Evolutionary conservation across 2,329 filamentous ascomycete species (phyloP), one percentile per base, ranked within the genome.

Genomic region (Dothiorella sarmentorum): DNA sequence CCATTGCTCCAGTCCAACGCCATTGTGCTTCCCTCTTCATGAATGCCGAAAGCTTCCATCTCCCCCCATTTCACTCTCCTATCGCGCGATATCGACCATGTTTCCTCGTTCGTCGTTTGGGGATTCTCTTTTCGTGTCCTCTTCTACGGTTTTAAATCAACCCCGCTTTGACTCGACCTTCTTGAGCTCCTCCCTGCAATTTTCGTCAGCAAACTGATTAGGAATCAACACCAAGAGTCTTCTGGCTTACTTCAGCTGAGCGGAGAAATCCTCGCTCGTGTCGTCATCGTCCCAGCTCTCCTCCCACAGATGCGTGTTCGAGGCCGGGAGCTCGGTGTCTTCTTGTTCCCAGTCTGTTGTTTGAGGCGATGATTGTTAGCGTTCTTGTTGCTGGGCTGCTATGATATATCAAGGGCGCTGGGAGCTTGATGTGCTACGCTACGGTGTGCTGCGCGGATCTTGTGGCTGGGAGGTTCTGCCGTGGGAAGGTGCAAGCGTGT

Each of bases 241-340:
- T 6, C 9, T 20, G 56, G 80, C 88, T 65, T 75, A 96, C 93
- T 91, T 95, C 70, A 99, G 78, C 80, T 97, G 93, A 69, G 89
- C 85, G 11, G 91, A 94, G 74, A 99, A 99, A 70, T 99, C 94
- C 72, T 99, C 94, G 68, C 84, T 94, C 65, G 91, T 94, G 76
- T 97, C 94, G 73, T 97, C 93, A 70, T 99, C 94, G 71, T 99
- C 94, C 94, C 94, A 99, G 81, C 91, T 97, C 82, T 99, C 94
- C 77, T 99, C 94, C 94, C 94, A 99, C 57, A 99, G 80, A 78
- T 97, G 92, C 73, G 86, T 84, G 69, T 86, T 87, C 79, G 85
- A 85, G 68, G 83, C 81, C 59, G 88, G 89, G 58, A 87, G 88
- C 72, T 97, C 91, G 62, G 90, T 90, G 71, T 96, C 92, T 71